phyloP scores from a whole-genome alignment of 495 filamentous ascomycete genomes.

The Talaromyces adpressus region DNA sequence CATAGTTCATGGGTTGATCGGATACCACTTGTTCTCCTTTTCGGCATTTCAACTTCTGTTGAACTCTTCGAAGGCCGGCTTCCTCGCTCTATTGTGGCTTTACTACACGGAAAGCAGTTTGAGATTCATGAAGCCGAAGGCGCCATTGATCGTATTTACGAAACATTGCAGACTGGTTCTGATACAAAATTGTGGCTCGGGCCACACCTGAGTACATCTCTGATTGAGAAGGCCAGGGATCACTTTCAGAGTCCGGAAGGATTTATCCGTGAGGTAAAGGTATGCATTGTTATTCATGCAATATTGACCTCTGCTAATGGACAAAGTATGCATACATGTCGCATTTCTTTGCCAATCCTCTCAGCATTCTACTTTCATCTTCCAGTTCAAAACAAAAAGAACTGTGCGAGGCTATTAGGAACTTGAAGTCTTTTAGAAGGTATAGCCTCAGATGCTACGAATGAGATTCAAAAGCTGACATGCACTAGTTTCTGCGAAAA shows the following conservation, averaged over 20 bases:
- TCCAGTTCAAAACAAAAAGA: conserved; percentile 27
- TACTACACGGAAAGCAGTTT: conserved; percentile 72
- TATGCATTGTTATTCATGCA: conserved; percentile 23
- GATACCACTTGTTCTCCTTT: conserved; percentile 81
- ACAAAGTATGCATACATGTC: conserved; percentile 86
- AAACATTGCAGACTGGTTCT: conserved; percentile 50
- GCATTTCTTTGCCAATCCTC: conserved; percentile 86
- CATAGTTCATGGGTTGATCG: conserved; percentile 78
- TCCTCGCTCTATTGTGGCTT: conserved; percentile 62
- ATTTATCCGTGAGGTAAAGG: conserved; percentile 75
- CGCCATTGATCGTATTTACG: conserved; percentile 73
- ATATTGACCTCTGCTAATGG: conserved; percentile 9
- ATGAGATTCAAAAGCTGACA: conserved; percentile 7
- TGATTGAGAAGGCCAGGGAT: conserved; percentile 74
- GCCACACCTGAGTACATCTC: conserved; percentile 47
- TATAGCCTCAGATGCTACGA: conserved; percentile 20
- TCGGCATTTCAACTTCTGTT: conserved; percentile 86
- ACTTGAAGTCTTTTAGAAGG: conserved; percentile 71
- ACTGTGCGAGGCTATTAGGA: conserved; percentile 70
- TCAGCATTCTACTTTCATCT: conserved; percentile 56
- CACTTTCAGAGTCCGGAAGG: conserved; percentile 80
- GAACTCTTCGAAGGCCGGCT: conserved; percentile 83
- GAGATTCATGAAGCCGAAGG: conserved; percentile 71
- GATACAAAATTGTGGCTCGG: conserved; percentile 61
- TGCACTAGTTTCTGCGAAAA: conserved; percentile 36